These are phyloP conservation scores for Pseudisothecium myosuroides DNA, from an alignment of 225 moss, liverwort and hornwort genomes.

Conservation along the genomic window DNA sequence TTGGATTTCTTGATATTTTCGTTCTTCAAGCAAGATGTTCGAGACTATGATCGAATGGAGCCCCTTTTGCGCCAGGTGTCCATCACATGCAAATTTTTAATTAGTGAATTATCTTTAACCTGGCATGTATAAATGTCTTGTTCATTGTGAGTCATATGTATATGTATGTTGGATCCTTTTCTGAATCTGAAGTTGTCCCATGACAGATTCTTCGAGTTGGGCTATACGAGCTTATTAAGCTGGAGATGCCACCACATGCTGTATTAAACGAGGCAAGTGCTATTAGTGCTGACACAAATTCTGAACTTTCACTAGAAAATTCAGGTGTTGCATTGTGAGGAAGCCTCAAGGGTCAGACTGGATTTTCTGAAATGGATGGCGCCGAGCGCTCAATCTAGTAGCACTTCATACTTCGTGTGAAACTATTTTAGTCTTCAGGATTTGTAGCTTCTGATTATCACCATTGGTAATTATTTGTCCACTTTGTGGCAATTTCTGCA, in stretches of 20 bases:
- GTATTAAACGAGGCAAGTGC: constrained; percentile 60
- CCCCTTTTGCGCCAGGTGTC: constrained; percentile 68
- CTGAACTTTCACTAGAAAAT: neutral
- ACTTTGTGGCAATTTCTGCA: neutral
- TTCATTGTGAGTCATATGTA: neutral
- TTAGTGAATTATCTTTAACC: neutral
- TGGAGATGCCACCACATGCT: constrained; percentile 66
- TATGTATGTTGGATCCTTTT: neutral
- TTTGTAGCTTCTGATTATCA: neutral
- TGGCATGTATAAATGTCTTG: neutral
- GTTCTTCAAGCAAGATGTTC: constrained; percentile 51
- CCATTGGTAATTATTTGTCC: neutral
- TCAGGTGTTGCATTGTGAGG: neutral
- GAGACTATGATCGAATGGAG: constrained; percentile 75
- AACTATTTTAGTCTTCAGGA: neutral
- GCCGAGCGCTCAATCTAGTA: neutral
- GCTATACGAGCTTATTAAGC: constrained; percentile 63
- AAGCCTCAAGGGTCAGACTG: neutral
- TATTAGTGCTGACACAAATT: neutral
- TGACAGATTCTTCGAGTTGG: constrained; percentile 65
- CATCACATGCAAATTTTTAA: neutral
- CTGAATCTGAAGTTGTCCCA: neutral
- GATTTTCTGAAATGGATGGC: neutral
- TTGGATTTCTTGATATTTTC: constrained; percentile 67
- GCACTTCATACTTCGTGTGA: neutral